Percentiles rank a stretch among this genome's conserved stretches.
These are phyloP conservation scores for Acanthamoeba rhysodes DNA, from an alignment of 208 protist species.

Conservation along the genomic window DNA sequence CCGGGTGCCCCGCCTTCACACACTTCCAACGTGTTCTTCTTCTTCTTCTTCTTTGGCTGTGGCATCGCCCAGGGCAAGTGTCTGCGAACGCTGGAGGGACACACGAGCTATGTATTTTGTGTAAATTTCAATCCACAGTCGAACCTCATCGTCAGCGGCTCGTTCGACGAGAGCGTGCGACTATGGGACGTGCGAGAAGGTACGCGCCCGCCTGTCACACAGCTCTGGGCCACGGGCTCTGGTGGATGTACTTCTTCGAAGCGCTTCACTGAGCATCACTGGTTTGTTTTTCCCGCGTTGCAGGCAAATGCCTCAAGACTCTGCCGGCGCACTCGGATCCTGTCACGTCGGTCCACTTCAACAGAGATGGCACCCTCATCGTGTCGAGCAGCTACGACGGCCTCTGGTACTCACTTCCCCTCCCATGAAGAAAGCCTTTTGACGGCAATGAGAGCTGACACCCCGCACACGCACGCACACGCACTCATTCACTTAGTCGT, in stretches of 20 bases:
- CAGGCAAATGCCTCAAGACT: constrained; percentile 85
- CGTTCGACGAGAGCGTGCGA: constrained; percentile 92
- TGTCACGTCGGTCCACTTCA: constrained; percentile 92
- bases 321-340: constrained; percentile 92
- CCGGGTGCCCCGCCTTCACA: too few species aligned
- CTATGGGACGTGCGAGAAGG: constrained; percentile 90
- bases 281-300: not conserved
- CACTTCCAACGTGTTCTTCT: too few species aligned
- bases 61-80: constrained; percentile 72
- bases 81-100: constrained; percentile 88
- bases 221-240: too few species aligned
- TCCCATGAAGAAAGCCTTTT: not conserved
- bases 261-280: not conserved
- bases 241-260: not conserved
- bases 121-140: constrained; percentile 91
- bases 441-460: not conserved
- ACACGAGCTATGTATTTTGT: constrained; percentile 92
- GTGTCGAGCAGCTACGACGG: constrained; percentile 90
- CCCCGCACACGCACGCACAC: not conserved
- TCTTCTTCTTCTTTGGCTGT: too few species aligned
- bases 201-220: not conserved
- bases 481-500: constrained; percentile 77
- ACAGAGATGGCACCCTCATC: constrained; percentile 91
- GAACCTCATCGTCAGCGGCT: constrained; percentile 92
- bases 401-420: constrained; percentile 81